These are phyloP conservation scores for Phytophthora rubi DNA, from an alignment of 352 stramenopile genomes.

Conservation along the genomic window DNA sequence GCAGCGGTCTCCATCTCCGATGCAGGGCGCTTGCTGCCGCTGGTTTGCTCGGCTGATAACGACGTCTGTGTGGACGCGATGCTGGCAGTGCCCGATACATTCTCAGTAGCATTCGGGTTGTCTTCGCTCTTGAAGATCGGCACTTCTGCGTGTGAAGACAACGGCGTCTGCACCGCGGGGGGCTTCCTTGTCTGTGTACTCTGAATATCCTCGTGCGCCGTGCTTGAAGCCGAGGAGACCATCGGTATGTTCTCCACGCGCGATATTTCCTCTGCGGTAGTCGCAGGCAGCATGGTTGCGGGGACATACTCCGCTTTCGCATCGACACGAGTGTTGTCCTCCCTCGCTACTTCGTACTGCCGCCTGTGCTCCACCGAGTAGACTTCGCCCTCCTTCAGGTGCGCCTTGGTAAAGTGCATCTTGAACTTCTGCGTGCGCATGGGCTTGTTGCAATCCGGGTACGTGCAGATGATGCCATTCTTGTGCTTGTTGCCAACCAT, in stretches of 20 bases:
- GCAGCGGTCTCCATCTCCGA: constrained; percentile 31
- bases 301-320: constrained; percentile 19
- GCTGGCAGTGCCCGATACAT: not conserved
- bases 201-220: constrained; percentile 15
- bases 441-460: constrained; percentile 79
- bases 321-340: constrained; percentile 42
- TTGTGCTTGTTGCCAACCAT: constrained; percentile 91
- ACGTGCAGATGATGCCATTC: constrained; percentile 88
- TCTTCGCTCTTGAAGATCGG: constrained; percentile 11
- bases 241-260: constrained; percentile 6
- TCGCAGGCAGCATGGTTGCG: constrained; percentile 3
- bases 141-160: constrained; percentile 20
- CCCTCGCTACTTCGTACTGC: constrained; percentile 77
- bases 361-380: constrained; percentile 83
- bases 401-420: constrained; percentile 79
- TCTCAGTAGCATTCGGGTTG: not conserved
- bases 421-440: constrained; percentile 92
- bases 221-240: not conserved
- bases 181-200: constrained; percentile 18
- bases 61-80: not conserved
- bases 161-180: not conserved
- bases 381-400: constrained; percentile 77
- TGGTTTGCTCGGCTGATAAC: constrained; percentile 12
- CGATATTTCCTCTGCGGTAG: constrained; percentile 8
- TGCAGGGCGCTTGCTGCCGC: constrained; percentile 38